Evolutionary conservation across 164 flowering plant species (phyloP).

Genomic region (Litsea cubeba): DNA sequence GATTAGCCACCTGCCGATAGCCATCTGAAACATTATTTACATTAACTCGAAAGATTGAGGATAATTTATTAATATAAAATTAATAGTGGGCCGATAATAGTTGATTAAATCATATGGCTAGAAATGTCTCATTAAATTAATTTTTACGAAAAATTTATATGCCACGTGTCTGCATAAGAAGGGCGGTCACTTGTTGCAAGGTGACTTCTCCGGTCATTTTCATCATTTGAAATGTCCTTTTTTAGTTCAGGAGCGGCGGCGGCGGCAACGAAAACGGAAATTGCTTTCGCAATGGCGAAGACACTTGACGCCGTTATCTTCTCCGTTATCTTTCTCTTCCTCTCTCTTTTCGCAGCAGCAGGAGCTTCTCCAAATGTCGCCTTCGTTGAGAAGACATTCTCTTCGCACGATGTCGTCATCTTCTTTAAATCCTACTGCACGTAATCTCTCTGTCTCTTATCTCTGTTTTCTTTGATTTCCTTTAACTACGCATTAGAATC

Average conservation of each 20-base stretch:
- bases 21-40: too few relatives aligned
- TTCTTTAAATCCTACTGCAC: slow-evolving; percentile 93
- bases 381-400: slow-evolving; percentile 60
- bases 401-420: slow-evolving; percentile 64
- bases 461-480: slow-evolving; percentile 4
- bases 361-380: slow-evolving; percentile 19
- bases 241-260: neutral
- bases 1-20: too few relatives aligned
- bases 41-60: too few relatives aligned
- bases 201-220: too few relatives aligned
- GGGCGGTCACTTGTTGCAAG: too few relatives aligned
- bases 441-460: slow-evolving; percentile 27
- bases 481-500: neutral
- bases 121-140: too few relatives aligned
- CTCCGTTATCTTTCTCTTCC: neutral
- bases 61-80: too few relatives aligned
- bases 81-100: too few relatives aligned
- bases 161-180: too few relatives aligned
- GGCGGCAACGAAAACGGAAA: neutral
- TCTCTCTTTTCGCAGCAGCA: neutral
- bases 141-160: too few relatives aligned
- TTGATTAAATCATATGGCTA: too few relatives aligned
- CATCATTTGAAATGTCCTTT: too few relatives aligned
- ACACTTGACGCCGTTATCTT: neutral
- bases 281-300: neutral